Evolutionary conservation across 2,329 filamentous ascomycete species (phyloP).

Genomic region (Fusarium xyrophilum): DNA sequence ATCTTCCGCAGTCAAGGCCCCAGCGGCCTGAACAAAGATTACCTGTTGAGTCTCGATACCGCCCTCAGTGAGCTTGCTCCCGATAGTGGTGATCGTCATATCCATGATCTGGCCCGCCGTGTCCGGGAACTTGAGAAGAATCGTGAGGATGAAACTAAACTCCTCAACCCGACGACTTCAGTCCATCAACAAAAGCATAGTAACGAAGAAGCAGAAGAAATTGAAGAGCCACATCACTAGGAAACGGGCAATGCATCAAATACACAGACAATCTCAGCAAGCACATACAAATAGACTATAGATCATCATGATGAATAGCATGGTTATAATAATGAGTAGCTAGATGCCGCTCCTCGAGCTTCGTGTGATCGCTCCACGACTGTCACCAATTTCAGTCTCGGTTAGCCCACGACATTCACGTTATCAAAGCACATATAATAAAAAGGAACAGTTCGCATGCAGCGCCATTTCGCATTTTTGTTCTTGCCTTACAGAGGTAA

Average conservation of each 20-base stretch:
- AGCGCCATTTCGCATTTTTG: conserved; percentile 30
- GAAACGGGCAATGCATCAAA: background rate
- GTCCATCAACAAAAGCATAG: conserved; percentile 34
- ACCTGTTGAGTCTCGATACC: conserved; percentile 79
- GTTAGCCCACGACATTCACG: background rate
- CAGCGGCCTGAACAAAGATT: conserved; percentile 89
- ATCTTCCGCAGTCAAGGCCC: conserved; percentile 80
- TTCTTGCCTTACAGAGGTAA: conserved; percentile 12
- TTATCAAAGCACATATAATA: background rate
- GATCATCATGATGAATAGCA: background rate
- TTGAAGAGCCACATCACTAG: conserved; percentile 34
- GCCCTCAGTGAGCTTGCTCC: conserved; percentile 75
- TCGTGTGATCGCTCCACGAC: background rate
- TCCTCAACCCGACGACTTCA: conserved; percentile 11
- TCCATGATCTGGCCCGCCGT: conserved; percentile 79
- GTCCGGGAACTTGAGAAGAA: conserved; percentile 65
- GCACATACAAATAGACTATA: background rate
- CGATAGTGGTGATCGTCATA: conserved; percentile 82
- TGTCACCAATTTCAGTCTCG: background rate
- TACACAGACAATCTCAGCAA: background rate
- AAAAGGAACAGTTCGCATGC: conserved; percentile 13
- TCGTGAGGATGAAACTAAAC: conserved; percentile 13
- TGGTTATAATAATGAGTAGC: conserved; percentile 4
- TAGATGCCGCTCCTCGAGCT: background rate
- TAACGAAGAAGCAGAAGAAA: conserved; percentile 43